Evolutionary conservation across 2,329 filamentous ascomycete species (phyloP), one percentile per base, ranked within the genome.

Genomic region (Aspergillus sojae): DNA sequence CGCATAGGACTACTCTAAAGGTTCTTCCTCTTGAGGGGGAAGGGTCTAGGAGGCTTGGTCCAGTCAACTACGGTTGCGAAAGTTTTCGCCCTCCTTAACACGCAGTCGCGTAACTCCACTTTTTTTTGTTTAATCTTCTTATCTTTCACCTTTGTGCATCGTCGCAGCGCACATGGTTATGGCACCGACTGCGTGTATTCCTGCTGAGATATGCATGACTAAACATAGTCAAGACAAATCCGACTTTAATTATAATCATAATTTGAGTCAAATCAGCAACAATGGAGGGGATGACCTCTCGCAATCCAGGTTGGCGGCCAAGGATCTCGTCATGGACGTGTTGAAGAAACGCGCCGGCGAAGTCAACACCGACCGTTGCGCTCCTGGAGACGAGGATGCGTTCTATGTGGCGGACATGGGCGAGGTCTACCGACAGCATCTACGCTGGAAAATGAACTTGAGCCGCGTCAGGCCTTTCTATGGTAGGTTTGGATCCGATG

Each of bases 21-120:
- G 91, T 94, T 96, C 94, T 98, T 98, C 94, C 94, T 97, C 94
- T 95, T 85, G 85, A 84, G 82, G 94, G 94, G 95, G 95, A 94
- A 96, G 95, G 95, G 93, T 97, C 93, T 91, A 93, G 91, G 91
- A 94, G 93, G 91, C 92, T 92, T 93, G 91, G 93, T 90, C 92
- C 91, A 88, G 89, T 90, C 87, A 90, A 86, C 86, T 86, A 91
- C 87, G 92, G 90, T 89, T 91, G 92, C 87, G 91, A 92, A 85
- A 91, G 90, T 83, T 96, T 94, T 85, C 91, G 92, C 88, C 95
- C 95, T 82, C 95, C 95, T 80, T 98, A 98, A 93, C 84, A 90
- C 75, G 73, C 74, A 74, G 72, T 74, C 68, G 71, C 71, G 69
- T 72, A 64, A 48, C 11, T 61, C 48, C 50, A 53, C 63, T 39